phyloP scores from a whole-genome alignment of 2,329 filamentous ascomycete genomes.

The Calonectria pauciramosa region DNA sequence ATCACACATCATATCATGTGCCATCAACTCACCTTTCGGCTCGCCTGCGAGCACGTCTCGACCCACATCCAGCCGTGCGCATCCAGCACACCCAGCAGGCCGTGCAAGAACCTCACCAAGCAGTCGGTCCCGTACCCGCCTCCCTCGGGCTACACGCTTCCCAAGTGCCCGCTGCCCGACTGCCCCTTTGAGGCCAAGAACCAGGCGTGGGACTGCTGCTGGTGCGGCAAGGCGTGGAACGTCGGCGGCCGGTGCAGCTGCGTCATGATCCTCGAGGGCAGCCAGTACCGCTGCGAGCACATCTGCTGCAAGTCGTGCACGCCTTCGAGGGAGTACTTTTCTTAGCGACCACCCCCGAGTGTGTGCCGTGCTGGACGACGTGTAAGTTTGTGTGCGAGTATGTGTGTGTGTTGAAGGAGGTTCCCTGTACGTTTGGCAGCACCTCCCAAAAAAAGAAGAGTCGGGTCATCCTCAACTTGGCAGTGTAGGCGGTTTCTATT shows the following conservation, averaged over 20 bases:
- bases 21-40: conserved; percentile 63
- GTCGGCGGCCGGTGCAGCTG: conserved; percentile 63
- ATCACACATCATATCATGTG: conserved; percentile 55
- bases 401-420: background rate
- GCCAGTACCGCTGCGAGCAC: conserved; percentile 65
- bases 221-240: conserved; percentile 69
- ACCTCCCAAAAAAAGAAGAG: background rate
- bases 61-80: conserved; percentile 61
- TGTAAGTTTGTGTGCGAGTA: background rate
- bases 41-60: conserved; percentile 65
- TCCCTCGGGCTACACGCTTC: conserved; percentile 57
- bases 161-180: conserved; percentile 60
- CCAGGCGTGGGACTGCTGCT: conserved; percentile 68
- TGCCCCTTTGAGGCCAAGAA: conserved; percentile 66
- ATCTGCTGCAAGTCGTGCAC: conserved; percentile 67
- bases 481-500: background rate
- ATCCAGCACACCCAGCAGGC: conserved; percentile 52
- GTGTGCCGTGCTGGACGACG: background rate
- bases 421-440: background rate
- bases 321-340: conserved; percentile 53
- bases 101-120: conserved; percentile 59
- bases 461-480: background rate
- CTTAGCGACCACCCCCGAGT: background rate
- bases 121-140: conserved; percentile 63
- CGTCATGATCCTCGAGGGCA: conserved; percentile 66